Base-by-base conservation (phyloP, 1,284 basidiomycete species). In the Phellopilus nigrolimitatus region DNA sequence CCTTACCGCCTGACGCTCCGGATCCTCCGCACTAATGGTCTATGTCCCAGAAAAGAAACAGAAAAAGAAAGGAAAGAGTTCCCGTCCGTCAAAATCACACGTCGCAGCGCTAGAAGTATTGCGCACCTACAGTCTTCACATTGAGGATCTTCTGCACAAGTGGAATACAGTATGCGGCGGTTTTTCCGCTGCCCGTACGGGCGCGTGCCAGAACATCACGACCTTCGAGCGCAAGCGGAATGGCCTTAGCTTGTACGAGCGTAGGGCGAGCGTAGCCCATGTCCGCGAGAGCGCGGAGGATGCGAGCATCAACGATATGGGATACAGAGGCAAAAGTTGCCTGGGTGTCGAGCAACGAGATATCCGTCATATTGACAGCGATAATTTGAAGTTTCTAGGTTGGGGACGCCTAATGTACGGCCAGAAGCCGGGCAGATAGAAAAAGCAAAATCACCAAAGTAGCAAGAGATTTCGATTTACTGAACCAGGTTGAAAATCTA, bases 121-220 rank as follows among this genome's bases (percentile, higher is more conserved):
- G 63, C 65, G 61, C 59, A 82, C 85, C 71, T 68, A 88, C 89
- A 64, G 71, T 72, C 77, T 95, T 95, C 3, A 79, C 77, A 57
- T 78, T 81, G 47, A 99, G 64, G 27, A 99, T 84, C 66, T 92
- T 95, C 66, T 99, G 95, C 0, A 93, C 72, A 13, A 95, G 69
- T 0, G 97, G 95, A 3, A 99, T 79, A 57, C 86, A 92, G 66
- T 99, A 99, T 2, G 97, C 94, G 1, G 91, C 90, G 0, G 97
- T 99, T 74, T 99, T 99, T 41, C 97, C 97, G 53, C 90, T 94
- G 10, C 97, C 97, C 1, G 97, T 99, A 31, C 91, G 80, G 3
- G 97, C 95, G 28, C 92, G 79, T 4, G 95, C 95, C 21, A 99
- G 79, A 49, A 99, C 89, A 68, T 99, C 97, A 45, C 84, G 82